Evolutionary conservation across 306 rosid genomes (phyloP).

Genomic region (Cucumis sativus): DNA sequence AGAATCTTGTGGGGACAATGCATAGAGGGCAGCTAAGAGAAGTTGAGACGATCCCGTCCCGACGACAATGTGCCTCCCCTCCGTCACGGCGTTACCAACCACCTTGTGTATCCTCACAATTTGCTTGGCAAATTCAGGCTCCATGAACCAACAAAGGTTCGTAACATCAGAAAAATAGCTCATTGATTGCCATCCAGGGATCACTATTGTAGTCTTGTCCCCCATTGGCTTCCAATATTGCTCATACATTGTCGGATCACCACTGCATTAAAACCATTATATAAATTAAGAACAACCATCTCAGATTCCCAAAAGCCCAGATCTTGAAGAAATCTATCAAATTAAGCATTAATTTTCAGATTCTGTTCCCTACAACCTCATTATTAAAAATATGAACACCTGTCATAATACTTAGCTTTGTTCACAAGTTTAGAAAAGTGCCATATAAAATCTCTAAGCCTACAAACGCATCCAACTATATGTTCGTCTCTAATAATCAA

Average conservation of each 20-base stretch:
- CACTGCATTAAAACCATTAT: conserved; percentile 30
- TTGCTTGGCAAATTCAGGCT: conserved; percentile 49
- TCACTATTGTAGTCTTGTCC: conserved; percentile 42
- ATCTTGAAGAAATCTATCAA: neutral
- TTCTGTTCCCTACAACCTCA: neutral
- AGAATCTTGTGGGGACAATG: conserved; percentile 44
- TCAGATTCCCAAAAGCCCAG: neutral
- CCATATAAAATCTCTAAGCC: too few species aligned
- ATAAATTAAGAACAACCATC: neutral
- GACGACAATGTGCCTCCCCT: conserved; percentile 59
- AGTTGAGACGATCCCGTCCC: conserved; percentile 98
- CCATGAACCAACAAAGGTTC: conserved; percentile 74
- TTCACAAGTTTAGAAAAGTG: too few species aligned
- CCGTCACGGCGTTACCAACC: conserved; percentile 70
- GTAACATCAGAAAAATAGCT: conserved; percentile 59
- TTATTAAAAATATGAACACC: neutral
- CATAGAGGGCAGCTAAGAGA: conserved; percentile 64
- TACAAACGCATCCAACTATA: too few species aligned
- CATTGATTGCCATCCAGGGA: conserved; percentile 71
- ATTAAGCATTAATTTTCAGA: neutral
- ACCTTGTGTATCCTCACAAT: conserved; percentile 54
- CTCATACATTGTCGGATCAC: conserved; percentile 80
- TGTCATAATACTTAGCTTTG: too few species aligned
- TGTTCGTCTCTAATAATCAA: too few species aligned
- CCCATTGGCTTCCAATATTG: conserved; percentile 54